Percentiles rank a stretch among this genome's conserved stretches.
These are phyloP conservation scores for Pelargonium australe DNA, from an alignment of 441 rosid genomes.

Conservation along the genomic window DNA sequence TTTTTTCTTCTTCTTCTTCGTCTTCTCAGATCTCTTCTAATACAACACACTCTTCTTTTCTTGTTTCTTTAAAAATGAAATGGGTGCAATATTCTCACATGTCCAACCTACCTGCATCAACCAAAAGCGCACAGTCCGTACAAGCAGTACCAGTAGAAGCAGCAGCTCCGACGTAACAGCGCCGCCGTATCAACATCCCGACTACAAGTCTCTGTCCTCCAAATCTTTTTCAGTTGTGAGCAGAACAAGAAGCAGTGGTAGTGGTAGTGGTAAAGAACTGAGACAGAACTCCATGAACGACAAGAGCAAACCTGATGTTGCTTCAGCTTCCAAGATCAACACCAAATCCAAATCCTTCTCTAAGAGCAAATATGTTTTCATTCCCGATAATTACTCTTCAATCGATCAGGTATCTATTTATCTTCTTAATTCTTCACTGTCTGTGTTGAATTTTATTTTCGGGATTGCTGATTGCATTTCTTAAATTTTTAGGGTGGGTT, in stretches of 20 bases:
- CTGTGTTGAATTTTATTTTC: too few relatives aligned
- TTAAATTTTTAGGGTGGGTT: too few relatives aligned
- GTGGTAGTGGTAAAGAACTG: too few relatives aligned
- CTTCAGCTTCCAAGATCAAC: not conserved
- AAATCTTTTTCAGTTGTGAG: too few relatives aligned
- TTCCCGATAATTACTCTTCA: constrained; percentile 31
- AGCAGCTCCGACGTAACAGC: not conserved
- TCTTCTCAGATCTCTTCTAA: too few relatives aligned
- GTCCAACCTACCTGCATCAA: not conserved
- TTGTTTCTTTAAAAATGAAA: not conserved
- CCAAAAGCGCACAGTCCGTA: too few relatives aligned
- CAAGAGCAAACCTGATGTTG: not conserved
- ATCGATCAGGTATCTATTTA: constrained; percentile 27
- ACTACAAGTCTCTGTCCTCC: too few relatives aligned
- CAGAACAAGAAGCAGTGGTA: too few relatives aligned
- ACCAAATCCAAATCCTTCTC: not conserved
- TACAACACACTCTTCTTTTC: too few relatives aligned
- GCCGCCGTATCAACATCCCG: too few relatives aligned
- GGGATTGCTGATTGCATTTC: not conserved
- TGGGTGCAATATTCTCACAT: not conserved
- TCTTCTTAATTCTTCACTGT: not conserved
- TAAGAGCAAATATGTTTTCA: constrained; percentile 27
- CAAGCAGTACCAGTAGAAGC: not conserved
- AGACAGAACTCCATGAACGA: not conserved
- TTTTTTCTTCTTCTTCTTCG: too few relatives aligned